Conservation (phyloP, 2,329 filamentous ascomycete genomes). For the Alternaria angustiovoidea region DNA sequence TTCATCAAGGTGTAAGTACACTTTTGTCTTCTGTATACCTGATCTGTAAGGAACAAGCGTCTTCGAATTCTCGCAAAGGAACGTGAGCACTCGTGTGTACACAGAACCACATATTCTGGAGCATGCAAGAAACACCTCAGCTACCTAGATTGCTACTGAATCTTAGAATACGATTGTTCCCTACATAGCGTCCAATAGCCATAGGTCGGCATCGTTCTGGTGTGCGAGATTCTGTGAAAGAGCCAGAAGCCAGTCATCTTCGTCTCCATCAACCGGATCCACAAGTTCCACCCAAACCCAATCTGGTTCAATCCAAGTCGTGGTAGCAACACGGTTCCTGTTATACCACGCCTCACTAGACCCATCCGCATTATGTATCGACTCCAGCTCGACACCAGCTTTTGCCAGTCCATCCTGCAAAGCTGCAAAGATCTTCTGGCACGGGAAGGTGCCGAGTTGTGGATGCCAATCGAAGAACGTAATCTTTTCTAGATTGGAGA, state of each 20-base stretch:
- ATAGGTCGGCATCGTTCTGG: no score
- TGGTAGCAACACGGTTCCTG: neutral
- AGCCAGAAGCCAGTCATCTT: neutral
- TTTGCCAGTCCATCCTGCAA: conserved; percentile 3
- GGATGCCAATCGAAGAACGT: conserved; percentile 9
- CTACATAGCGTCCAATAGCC: no score
- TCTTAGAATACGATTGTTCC: rapidly evolving
- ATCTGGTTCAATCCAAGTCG: conserved; percentile 3
- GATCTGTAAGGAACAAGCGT: no score
- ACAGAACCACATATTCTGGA: no score
- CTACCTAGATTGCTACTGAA: neutral
- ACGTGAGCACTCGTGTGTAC: no score
- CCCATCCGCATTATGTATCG: neutral
- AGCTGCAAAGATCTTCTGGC: conserved; percentile 2
- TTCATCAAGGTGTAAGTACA: no score
- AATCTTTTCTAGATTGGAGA: neutral
- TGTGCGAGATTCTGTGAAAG: no score
- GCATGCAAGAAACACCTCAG: no score
- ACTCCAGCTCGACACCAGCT: neutral
- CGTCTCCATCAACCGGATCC: neutral
- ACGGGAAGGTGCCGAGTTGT: conserved; percentile 6
- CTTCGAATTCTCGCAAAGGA: no score
- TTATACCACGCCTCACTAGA: neutral
- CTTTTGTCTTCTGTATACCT: no score
- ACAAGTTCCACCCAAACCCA: conserved; percentile 9